phyloP scores from a whole-genome alignment of 2,329 filamentous ascomycete genomes.

The Aspergillus flavus region DNA sequence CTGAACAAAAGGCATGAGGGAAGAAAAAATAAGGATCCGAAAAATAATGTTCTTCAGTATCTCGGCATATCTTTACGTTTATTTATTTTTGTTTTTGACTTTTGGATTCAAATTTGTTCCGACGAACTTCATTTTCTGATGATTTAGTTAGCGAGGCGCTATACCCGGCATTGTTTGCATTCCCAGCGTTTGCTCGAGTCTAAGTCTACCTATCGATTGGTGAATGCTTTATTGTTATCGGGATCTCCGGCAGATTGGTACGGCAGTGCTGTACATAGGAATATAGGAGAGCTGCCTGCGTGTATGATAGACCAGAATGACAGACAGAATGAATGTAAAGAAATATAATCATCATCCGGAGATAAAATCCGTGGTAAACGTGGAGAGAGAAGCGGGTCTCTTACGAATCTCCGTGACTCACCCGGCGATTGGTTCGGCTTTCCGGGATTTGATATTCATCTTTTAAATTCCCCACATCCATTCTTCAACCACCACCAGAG shows the following conservation, averaged over 20 bases:
- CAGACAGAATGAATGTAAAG: neutral
- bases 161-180: slow-evolving; percentile 27
- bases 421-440: neutral
- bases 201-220: slow-evolving; percentile 3
- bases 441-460: neutral
- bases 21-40: neutral
- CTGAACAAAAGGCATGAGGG: neutral
- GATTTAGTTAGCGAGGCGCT: slow-evolving; percentile 35
- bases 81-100: neutral
- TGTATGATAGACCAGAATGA: slow-evolving; percentile 5
- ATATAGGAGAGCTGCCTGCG: neutral
- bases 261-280: neutral
- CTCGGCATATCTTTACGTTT: neutral
- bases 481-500: neutral
- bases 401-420: neutral
- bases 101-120: neutral
- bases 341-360: too few species aligned
- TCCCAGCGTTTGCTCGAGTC: slow-evolving; percentile 6
- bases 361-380: neutral
- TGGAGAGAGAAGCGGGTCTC: neutral
- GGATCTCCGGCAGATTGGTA: slow-evolving; percentile 1
- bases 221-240: slow-evolving; percentile 6
- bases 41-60: neutral
- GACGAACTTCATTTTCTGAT: slow-evolving; percentile 9
- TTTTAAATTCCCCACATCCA: neutral